Evolutionary conservation across 2,329 filamentous ascomycete genomes (phyloP).

Genomic region (Magnaporthiopsis incrustans): DNA sequence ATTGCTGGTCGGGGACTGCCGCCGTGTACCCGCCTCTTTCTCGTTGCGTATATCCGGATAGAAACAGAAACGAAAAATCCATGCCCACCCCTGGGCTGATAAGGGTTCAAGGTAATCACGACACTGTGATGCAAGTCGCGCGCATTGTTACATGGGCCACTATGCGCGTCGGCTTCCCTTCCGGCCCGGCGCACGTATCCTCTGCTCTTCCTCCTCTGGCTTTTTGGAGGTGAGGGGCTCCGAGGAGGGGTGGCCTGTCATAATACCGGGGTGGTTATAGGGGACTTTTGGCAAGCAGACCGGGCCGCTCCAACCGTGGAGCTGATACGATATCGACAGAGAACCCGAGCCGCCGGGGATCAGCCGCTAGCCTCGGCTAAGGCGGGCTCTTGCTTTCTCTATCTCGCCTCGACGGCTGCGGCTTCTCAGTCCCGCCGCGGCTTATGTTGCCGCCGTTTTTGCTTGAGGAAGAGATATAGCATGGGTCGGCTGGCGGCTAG

Average conservation of each 20-base stretch:
- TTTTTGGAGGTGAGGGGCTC: background rate
- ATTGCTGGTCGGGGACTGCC: too few species aligned
- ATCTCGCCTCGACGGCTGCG: background rate
- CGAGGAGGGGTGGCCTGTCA: background rate
- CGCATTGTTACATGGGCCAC: background rate
- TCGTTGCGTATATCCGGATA: background rate
- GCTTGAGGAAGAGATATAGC: too few species aligned
- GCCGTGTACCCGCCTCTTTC: background rate
- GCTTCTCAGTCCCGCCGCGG: background rate
- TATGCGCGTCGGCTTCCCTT: background rate
- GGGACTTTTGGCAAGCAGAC: background rate
- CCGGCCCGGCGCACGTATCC: background rate
- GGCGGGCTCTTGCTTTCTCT: too few species aligned
- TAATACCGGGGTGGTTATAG: background rate
- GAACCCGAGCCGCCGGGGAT: background rate
- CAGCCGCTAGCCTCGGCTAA: background rate
- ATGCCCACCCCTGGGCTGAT: background rate
- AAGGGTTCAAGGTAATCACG: background rate
- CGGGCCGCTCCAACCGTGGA: background rate
- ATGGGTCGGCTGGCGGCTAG: background rate
- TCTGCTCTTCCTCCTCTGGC: background rate
- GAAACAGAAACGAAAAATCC: background rate
- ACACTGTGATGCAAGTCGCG: background rate
- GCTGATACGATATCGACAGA: background rate
- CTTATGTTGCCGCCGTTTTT: too few species aligned